phyloP scores from a whole-genome alignment of 2,329 filamentous ascomycete species.

The Apiospora saccharicola region DNA sequence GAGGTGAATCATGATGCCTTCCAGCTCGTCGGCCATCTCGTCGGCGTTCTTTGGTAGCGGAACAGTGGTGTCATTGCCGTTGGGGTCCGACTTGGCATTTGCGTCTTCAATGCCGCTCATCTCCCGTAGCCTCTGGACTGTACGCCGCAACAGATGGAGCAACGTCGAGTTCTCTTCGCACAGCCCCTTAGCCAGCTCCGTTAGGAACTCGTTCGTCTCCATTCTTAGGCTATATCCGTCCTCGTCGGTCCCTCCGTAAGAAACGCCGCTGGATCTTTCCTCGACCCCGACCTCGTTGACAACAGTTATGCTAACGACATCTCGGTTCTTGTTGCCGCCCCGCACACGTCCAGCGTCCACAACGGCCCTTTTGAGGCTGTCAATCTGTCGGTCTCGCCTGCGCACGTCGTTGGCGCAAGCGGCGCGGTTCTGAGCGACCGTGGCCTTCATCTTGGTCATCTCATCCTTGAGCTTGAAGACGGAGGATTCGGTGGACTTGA shows the following conservation, averaged over 20 bases:
- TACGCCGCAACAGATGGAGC: constrained; percentile 73
- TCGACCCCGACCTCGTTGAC: constrained; percentile 61
- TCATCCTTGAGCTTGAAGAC: constrained; percentile 85
- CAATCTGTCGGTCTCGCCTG: constrained; percentile 88
- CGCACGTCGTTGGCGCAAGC: constrained; percentile 91
- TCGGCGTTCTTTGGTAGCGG: constrained; percentile 54
- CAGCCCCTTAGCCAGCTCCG: constrained; percentile 80
- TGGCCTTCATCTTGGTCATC: constrained; percentile 77
- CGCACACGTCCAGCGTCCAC: constrained; percentile 71
- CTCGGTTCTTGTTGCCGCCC: constrained; percentile 61
- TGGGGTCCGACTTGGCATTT: constrained; percentile 25
- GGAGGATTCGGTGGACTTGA: constrained; percentile 76
- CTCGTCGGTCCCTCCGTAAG: constrained; percentile 49
- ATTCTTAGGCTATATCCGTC: constrained; percentile 74
- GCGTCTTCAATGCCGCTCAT: constrained; percentile 64
- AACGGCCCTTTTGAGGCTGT: constrained; percentile 87
- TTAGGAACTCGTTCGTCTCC: constrained; percentile 92
- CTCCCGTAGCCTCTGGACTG: constrained; percentile 74
- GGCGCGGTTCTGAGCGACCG: constrained; percentile 82
- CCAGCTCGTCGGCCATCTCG: constrained; percentile 78
- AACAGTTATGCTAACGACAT: constrained; percentile 64
- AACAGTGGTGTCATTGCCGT: constrained; percentile 32
- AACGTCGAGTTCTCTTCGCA: constrained; percentile 93
- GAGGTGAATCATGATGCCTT: constrained; percentile 80
- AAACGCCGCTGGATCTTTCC: constrained; percentile 41